Base-by-base conservation (phyloP, 345 rosid genomes). In the Lepidium africanum region DNA sequence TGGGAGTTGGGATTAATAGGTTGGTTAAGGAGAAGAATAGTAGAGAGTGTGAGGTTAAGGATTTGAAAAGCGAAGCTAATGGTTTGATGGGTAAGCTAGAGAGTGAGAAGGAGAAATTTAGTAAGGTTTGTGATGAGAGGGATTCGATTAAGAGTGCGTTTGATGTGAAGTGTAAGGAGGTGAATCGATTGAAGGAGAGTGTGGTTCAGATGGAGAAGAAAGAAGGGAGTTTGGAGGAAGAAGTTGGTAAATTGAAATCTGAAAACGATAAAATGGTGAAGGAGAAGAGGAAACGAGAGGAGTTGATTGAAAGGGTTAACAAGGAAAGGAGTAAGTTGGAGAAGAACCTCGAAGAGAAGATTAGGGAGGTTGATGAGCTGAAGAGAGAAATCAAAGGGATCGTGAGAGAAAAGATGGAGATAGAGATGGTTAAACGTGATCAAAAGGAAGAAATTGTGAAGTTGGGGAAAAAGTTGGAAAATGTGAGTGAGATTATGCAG, bases 71-170 rank as follows among this genome's bases (percentile, higher is more conserved):
- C 54, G 80, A 79, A 72, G 76, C 78, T 59, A 33, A 60, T 52
- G 84, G 4, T 59, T 58, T 86, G 12, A 16, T 59, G 59, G 56
- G 12, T 13, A 42, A 39, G 53, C 67, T 86, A 32, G 85, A 85
- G 60, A 76, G 33, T 13, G 87, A 83, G 77, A 84, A 79, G 16
- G 59, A 46, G 6, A 64, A 59, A 32, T 25, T 77, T 43, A 45
- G 65, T 3, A 59, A 42, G 73, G 85, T 82, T 63, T 65, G 42
- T 40, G 27, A 12, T 17, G 93, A 90, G 81, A 86, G 83, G 80
- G 91, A 84, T 37, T 39, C 46, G 51, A 23, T 83, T 10, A 81
- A 39, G 84, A 56, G 37, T 54, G 83, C 72, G 50, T 38, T 80
- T 38, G 72, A 75, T 46, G 23, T 54, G 42, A 66, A 74, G 81